Conservation (phyloP, 1,284 basidiomycete species). For the Trichosporon faecale region DNA sequence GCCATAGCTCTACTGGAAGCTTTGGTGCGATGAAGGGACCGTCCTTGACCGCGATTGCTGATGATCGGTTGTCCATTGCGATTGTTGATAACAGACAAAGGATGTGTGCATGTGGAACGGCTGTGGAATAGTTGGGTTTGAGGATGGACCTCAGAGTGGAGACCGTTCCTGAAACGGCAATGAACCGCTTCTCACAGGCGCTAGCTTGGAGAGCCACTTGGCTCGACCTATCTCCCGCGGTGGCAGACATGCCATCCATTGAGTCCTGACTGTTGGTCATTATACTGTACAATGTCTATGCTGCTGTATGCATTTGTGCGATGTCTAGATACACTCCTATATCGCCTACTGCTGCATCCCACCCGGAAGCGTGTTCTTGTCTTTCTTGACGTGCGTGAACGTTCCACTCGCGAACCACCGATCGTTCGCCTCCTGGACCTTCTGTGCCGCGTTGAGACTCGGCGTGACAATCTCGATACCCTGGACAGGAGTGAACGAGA, state of each 20-base stretch:
- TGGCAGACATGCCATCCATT: too few relatives aligned
- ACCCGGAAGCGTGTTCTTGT: constrained; percentile 45
- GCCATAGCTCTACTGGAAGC: not conserved
- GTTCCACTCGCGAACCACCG: constrained; percentile 84
- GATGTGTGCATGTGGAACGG: too few relatives aligned
- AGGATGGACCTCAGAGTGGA: not conserved
- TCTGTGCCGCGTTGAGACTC: constrained; percentile 62
- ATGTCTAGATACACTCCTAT: not conserved
- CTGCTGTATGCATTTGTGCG: not conserved
- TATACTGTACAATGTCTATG: not conserved
- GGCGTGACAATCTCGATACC: constrained; percentile 91
- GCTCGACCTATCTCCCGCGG: too few relatives aligned
- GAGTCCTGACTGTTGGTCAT: too few relatives aligned
- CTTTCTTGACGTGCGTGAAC: constrained; percentile 58
- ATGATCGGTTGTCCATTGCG: too few relatives aligned
- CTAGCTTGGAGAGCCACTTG: too few relatives aligned
- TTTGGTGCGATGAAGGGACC: not conserved
- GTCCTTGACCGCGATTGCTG: not conserved
- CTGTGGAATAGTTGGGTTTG: not conserved
- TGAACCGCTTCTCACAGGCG: too few relatives aligned
- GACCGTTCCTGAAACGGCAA: too few relatives aligned
- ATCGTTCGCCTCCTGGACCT: constrained; percentile 87
- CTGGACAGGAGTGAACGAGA: constrained; percentile 95
- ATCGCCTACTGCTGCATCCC: constrained; percentile 23
- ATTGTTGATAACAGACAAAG: not conserved